Percentiles rank a stretch among this genome's conserved stretches.
phyloP scores from a whole-genome alignment of 371 early-diverging fungal genomes.

The Haplosporangium sp. region DNA sequence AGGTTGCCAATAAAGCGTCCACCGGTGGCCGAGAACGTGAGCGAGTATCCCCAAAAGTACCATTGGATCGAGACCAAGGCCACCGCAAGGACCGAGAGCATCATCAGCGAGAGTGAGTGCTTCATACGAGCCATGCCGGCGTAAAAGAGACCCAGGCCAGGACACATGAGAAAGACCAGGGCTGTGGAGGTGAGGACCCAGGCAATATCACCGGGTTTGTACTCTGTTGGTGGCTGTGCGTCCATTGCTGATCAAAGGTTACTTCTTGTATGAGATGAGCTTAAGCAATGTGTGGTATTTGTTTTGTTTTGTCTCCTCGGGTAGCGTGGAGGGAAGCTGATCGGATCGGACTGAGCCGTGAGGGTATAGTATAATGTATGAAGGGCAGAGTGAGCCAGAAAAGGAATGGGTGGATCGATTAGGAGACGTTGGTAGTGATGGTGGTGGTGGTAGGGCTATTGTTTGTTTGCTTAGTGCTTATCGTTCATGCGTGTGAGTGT shows the following conservation, averaged over 20 bases:
- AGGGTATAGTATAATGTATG: neutral
- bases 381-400: neutral
- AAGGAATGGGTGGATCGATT: no score
- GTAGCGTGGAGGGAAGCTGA: no score
- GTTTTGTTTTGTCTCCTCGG: neutral
- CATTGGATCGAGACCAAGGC: constrained; percentile 90
- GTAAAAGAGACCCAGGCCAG: constrained; percentile 85
- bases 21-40: constrained; percentile 81
- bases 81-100: constrained; percentile 79
- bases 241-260: constrained; percentile 20
- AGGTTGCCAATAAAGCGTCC: constrained; percentile 84
- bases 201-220: constrained; percentile 76
- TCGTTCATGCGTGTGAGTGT: neutral
- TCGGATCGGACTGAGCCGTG: neutral
- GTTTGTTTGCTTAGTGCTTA: neutral
- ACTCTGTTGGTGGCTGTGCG: constrained; percentile 26
- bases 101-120: constrained; percentile 84
- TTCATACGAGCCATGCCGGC: constrained; percentile 86
- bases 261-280: no score
- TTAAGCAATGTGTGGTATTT: no score
- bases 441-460: no score
- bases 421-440: no score
- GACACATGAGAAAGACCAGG: constrained; percentile 70
- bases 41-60: constrained; percentile 87
- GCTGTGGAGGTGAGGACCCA: constrained; percentile 73